These are phyloP conservation scores for Tephrocybe sp. DNA, from an alignment of 768 basidiomycete genomes.

Conservation along the genomic window DNA sequence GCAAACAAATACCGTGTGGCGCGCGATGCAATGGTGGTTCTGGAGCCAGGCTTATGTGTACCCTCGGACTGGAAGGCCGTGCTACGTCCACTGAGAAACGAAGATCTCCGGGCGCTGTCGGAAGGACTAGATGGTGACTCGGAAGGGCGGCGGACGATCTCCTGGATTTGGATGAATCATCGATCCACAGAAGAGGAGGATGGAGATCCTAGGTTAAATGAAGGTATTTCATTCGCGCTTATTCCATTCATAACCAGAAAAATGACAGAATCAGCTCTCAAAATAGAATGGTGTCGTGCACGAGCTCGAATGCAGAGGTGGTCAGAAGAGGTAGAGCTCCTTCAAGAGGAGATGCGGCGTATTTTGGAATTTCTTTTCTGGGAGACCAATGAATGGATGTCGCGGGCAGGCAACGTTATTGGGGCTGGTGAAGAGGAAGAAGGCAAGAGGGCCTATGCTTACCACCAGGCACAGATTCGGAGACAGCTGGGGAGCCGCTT, in stretches of 20 bases:
- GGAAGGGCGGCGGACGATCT: background rate
- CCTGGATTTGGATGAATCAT: background rate
- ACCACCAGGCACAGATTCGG: background rate
- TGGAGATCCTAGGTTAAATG: background rate
- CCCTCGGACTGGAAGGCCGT: background rate
- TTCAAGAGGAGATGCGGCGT: constrained; percentile 27
- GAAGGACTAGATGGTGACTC: constrained; percentile 3
- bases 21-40: background rate
- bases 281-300: constrained; percentile 23
- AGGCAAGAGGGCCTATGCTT: background rate
- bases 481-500: background rate
- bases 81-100: background rate
- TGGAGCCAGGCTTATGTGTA: background rate
- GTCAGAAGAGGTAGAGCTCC: constrained; percentile 21
- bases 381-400: constrained; percentile 11
- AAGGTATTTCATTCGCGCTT: background rate
- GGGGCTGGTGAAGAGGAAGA: background rate
- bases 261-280: constrained; percentile 3
- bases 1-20: background rate
- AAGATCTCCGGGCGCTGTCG: background rate
- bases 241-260: background rate
- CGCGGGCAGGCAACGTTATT: background rate
- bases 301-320: constrained; percentile 18
- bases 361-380: constrained; percentile 17
- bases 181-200: background rate